Evolutionary conservation across 1,284 basidiomycete species (phyloP).

Genomic region (Rhodotorula sp.): DNA sequence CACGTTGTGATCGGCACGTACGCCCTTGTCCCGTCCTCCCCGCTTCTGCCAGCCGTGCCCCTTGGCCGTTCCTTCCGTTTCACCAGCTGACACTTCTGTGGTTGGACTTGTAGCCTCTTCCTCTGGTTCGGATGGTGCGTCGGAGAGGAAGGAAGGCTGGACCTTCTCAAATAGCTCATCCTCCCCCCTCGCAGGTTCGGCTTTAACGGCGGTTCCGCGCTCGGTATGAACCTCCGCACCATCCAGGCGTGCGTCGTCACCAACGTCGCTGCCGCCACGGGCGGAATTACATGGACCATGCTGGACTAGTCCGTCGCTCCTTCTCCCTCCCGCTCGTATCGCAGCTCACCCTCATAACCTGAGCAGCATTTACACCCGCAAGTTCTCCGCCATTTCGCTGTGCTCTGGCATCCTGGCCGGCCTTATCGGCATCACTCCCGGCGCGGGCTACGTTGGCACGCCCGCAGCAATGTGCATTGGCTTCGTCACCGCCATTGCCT

Average conservation of each 20-base stretch:
- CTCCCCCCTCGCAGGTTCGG: conserved; percentile 59
- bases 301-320: conserved; percentile 64
- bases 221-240: conserved; percentile 86
- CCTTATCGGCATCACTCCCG: conserved; percentile 53
- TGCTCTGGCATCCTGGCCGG: conserved; percentile 89
- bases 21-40: no score
- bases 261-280: conserved; percentile 75
- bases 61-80: not conserved
- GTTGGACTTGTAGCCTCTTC: conserved; percentile 53
- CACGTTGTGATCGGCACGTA: conserved; percentile 80
- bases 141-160: not conserved
- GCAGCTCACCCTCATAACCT: not conserved
- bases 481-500: conserved; percentile 75
- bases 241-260: conserved; percentile 85
- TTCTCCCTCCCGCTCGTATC: no score
- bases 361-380: conserved; percentile 65
- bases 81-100: not conserved
- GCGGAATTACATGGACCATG: conserved; percentile 81
- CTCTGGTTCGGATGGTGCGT: conserved; percentile 87
- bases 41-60: no score
- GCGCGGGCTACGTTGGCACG: conserved; percentile 81
- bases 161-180: not conserved
- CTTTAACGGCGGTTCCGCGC: conserved; percentile 71
- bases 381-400: conserved; percentile 93
- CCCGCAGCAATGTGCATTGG: conserved; percentile 84